phyloP scores from a whole-genome alignment of 2,329 filamentous ascomycete species.

The Coniochaeta prunicola region DNA sequence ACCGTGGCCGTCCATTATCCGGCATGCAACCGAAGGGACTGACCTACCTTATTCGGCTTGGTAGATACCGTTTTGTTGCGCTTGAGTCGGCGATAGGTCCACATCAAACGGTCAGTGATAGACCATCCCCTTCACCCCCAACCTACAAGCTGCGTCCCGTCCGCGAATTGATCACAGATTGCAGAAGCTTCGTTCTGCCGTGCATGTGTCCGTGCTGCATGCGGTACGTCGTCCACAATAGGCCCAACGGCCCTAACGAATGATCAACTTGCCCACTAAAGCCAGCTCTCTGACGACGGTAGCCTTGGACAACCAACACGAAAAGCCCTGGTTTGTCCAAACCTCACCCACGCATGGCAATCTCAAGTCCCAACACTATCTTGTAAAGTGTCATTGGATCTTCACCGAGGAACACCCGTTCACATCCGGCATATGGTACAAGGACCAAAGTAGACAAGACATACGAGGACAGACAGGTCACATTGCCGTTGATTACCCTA shows the following conservation, averaged over 20 bases:
- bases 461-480: background rate
- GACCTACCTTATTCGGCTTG: background rate
- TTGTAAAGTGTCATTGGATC: background rate
- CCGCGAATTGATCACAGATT: background rate
- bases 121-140: background rate
- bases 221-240: background rate
- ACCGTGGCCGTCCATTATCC: background rate
- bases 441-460: background rate
- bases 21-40: background rate
- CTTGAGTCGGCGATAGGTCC: background rate
- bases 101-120: background rate
- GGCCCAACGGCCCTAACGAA: background rate
- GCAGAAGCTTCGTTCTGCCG: background rate
- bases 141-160: background rate
- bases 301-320: background rate
- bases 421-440: background rate
- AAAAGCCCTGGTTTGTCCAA: background rate
- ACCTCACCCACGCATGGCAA: background rate
- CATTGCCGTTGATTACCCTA: background rate
- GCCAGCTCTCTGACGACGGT: background rate
- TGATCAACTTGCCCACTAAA: background rate
- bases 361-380: background rate
- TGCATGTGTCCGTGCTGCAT: background rate
- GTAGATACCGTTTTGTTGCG: background rate
- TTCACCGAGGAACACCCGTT: conserved; percentile 1